Evolutionary conservation across 257 asterid genomes (phyloP).

Genomic region (Penstemon davidsonii): DNA sequence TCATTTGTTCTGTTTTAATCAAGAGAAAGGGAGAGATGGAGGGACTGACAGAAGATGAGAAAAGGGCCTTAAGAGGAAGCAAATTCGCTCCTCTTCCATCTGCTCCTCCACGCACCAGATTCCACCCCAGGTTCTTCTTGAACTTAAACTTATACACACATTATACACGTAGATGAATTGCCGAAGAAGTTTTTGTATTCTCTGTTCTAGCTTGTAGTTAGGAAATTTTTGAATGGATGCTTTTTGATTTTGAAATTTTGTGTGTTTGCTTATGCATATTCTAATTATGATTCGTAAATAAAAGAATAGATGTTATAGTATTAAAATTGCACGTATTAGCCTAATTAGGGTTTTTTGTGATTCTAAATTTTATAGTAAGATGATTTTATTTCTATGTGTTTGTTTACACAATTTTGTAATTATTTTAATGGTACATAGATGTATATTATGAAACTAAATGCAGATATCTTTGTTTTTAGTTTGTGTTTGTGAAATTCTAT

Average conservation of each 20-base stretch:
- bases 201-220: background rate
- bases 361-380: too few species aligned
- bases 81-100: constrained; percentile 94
- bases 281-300: background rate
- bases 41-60: constrained; percentile 77
- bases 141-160: background rate
- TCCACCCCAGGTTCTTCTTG: constrained; percentile 53
- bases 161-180: background rate
- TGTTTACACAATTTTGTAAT: background rate
- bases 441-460: background rate
- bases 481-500: background rate
- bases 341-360: constrained; percentile 4
- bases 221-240: too few species aligned
- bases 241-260: background rate
- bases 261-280: background rate
- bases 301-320: background rate
- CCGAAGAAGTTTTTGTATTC: background rate
- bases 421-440: background rate
- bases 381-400: background rate
- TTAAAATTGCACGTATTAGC: constrained; percentile 4
- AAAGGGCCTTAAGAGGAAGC: constrained; percentile 89
- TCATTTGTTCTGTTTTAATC: too few species aligned
- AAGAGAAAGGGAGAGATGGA: constrained; percentile 48
- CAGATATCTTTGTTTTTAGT: background rate
- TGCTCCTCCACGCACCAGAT: constrained; percentile 41